Base-by-base conservation (phyloP, 139 green algal genomes). In the Chlamydomonas sp. region DNA sequence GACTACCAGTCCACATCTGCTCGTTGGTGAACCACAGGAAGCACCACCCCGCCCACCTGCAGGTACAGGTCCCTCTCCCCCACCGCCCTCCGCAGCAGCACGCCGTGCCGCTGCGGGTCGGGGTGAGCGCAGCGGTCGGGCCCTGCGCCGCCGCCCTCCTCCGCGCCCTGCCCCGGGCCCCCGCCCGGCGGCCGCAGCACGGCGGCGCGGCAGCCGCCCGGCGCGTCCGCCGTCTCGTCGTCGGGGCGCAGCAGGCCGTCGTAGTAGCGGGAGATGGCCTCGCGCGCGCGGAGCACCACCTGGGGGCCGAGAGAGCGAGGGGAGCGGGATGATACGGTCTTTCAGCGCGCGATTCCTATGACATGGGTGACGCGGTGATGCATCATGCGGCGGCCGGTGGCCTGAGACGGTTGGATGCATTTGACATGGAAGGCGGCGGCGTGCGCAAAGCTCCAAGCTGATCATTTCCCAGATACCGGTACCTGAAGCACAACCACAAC, bases 51-150 rank as follows among this genome's bases (percentile, higher is more conserved):
- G 10, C 80, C 1, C 66, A 88, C 87, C 89, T 91, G 84, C 73
- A 93, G 66, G 80, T 89, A 94, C 62, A 92, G 83, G 17, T 83
- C 66, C 7, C 77, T 63, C 77, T 90, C 87, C 4, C n/a, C 49
- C 64, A 90, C 4, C 1, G 16, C 59, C 5, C 91, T 69, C 3
- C 76, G 60, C 77, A 94, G 78, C 60, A 92, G 83, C 78, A 88
- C 83, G 3, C 88, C 91, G 7, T 12, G 0, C 57, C 61, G 89
- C 16, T 85, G 58, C 15, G 86, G 64, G 76, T 92, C 91, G 20
- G 90, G 90, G 77, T 93, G 90, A 4, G 75, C 14, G 86, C 62
- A 81, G 31, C 84, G 76, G 66, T 91, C 76, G 0, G 78, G 64
- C 57, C 85, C 78, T 14, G 64, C 83, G 31, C 6, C 74, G 9